Evolutionary conservation across 176 grass and related monocot species (phyloP).

Genomic region (Avena insularis): DNA sequence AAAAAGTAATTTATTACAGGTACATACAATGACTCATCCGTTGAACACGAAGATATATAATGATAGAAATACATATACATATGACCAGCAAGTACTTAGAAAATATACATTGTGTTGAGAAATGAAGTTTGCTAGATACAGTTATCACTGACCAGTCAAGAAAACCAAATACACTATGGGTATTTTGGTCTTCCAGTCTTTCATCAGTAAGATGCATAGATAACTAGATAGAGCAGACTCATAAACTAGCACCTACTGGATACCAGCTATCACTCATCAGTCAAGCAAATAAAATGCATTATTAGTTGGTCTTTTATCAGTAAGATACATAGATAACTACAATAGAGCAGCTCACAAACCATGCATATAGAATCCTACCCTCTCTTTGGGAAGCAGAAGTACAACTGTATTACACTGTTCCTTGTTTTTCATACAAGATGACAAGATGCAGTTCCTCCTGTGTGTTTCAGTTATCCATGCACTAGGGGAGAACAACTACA

Average conservation of each 20-base stretch:
- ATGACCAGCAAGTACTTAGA: not conserved
- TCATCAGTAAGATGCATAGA: not conserved
- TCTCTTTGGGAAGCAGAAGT: not conserved
- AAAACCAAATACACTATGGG: not conserved
- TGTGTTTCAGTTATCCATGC: not conserved
- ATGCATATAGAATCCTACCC: not conserved
- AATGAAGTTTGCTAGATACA: not conserved
- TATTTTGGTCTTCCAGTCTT: not conserved
- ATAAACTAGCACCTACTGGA: not conserved
- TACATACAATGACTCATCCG: slow-evolving; percentile 4
- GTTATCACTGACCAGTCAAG: not conserved
- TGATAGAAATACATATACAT: not conserved
- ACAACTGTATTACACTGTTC: not conserved
- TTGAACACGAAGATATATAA: slow-evolving; percentile 22
- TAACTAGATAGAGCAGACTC: not conserved
- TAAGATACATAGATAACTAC: not conserved
- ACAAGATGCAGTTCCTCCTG: not conserved
- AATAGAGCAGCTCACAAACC: not conserved
- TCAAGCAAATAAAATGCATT: not conserved
- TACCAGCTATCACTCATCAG: not conserved
- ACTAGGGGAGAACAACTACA: not conserved
- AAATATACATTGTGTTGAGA: not conserved
- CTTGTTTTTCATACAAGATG: not conserved
- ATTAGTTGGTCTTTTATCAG: not conserved
- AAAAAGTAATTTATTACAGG: not conserved